phyloP scores from a whole-genome alignment of 2,329 filamentous ascomycete species.

The Ophiostoma angusticollis region DNA sequence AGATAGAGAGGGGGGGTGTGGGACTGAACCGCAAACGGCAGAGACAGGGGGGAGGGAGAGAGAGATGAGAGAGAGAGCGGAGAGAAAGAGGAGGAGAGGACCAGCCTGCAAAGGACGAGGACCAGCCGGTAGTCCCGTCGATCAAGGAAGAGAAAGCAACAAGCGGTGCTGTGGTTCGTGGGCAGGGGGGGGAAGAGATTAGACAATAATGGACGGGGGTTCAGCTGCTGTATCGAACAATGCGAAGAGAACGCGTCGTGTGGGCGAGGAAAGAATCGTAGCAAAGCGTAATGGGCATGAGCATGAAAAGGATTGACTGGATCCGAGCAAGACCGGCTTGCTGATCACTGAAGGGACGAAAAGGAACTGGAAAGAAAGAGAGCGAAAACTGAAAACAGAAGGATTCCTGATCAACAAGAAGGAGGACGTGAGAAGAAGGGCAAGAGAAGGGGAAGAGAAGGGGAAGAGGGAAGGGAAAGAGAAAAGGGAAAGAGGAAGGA shows the following conservation, averaged over 20 bases:
- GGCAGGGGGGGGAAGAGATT: conserved; percentile 11
- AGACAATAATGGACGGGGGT: conserved; percentile 8
- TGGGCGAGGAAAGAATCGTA: conserved; percentile 9
- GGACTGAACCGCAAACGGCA: neutral
- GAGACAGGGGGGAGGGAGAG: conserved; percentile 13
- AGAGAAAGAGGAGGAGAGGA: neutral
- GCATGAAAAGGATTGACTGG: conserved; percentile 34
- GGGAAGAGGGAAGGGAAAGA: neutral
- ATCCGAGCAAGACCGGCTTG: conserved; percentile 50
- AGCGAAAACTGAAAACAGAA: too few relatives aligned
- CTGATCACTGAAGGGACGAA: conserved; percentile 33
- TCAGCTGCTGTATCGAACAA: neutral
- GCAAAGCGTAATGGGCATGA: too few relatives aligned
- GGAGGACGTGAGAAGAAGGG: neutral
- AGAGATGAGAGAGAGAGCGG: conserved; percentile 3
- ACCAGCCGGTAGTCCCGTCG: conserved; percentile 11
- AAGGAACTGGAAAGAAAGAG: too few relatives aligned
- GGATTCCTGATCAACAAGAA: conserved; percentile 13
- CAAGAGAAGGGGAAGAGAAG: conserved; percentile 10
- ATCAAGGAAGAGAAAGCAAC: neutral
- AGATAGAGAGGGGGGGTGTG: conserved; percentile 12
- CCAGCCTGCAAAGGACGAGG: too few relatives aligned
- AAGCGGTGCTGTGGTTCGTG: conserved; percentile 9
- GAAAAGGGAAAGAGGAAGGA: neutral
- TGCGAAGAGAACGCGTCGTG: too few relatives aligned